Percentiles rank a stretch among this genome's conserved stretches.
Evolutionary conservation across 371 early-diverging fungal genomes (phyloP).

Genomic region (Lichtheimia ramosa): DNA sequence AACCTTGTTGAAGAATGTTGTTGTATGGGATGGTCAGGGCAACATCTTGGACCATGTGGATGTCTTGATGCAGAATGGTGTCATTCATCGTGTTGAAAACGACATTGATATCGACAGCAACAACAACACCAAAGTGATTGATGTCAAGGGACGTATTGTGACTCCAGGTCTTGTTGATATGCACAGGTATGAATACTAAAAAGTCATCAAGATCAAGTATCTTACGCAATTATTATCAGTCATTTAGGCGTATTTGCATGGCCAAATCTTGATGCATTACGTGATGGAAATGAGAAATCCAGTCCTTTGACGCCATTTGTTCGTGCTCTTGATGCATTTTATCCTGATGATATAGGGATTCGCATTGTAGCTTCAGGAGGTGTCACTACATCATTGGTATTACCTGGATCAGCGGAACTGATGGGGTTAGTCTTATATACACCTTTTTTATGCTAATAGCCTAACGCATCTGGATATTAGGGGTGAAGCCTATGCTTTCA

Average conservation of each 20-base stretch:
- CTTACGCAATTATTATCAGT: constrained; percentile 22
- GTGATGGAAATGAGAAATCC: constrained; percentile 70
- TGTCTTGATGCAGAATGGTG: constrained; percentile 51
- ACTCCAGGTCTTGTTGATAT: constrained; percentile 77
- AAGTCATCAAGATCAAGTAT: not conserved
- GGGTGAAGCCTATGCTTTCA: constrained; percentile 71
- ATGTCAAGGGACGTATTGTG: constrained; percentile 65
- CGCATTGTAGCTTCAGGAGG: constrained; percentile 70
- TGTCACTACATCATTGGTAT: constrained; percentile 68
- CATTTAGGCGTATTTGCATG: constrained; percentile 64
- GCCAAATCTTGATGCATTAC: constrained; percentile 54
- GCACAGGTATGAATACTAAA: constrained; percentile 60
- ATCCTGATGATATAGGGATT: constrained; percentile 64
- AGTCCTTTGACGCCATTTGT: constrained; percentile 59
- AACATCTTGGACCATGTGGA: constrained; percentile 42
- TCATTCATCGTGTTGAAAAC: constrained; percentile 45
- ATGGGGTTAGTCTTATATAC: no score
- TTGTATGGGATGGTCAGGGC: constrained; percentile 62
- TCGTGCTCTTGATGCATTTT: constrained; percentile 58
- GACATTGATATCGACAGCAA: constrained; percentile 22
- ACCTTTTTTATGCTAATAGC: no score
- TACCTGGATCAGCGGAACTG: constrained; percentile 74
- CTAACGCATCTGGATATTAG: no score
- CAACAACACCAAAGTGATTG: constrained; percentile 43
- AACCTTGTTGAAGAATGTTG: constrained; percentile 50